Base-by-base conservation (phyloP, 169 alveolate species). In the Neospora caninum region DNA sequence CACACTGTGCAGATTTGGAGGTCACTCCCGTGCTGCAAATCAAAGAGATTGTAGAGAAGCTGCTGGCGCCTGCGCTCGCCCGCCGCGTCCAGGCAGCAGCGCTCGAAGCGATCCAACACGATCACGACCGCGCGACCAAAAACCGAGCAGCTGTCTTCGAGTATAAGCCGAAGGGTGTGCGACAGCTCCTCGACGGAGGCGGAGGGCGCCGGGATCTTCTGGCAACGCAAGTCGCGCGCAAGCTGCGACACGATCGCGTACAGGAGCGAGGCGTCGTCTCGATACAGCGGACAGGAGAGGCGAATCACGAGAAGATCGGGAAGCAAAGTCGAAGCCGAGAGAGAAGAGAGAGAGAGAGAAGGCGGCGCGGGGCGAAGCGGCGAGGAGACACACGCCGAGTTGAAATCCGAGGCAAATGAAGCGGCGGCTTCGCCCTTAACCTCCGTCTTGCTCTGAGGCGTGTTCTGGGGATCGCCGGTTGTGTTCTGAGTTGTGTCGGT, bases 41-140 rank as follows among this genome's bases (percentile, higher is more conserved):
- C 93, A 64, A 93, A 93, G 82, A 93, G 88, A 34, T 43, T 73
- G 78, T 93, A 93, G 16, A 93, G 93, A 39, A 93, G 93, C 91
- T 69, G 93, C 92, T 92, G 94, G n/a, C 80, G 54, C n/a, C 87
- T 16, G 70, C 41, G 86, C 18, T 27, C 82, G 22, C 84, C 84
- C 4, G n/a, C 64, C 41, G 89, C 64, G 64, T 38, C 89, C 10
- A 91, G 73, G 49, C 94, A 91, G 94, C 94, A 91, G 34, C 80
- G 89, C 45, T 91, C 94, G 27, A 82, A 87, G 29, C 86, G 78
- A 45, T 91, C 94, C 80, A 91, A n/a, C 64, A 91, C 94, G 27
- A 91, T 58, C 67, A 91, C 91, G 43, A 91, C 94, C 39, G 94
- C 94, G 31, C 80, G 53, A 34, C 91, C 86, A 27, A 91, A 31